phyloP scores from a whole-genome alignment of 805 yeast species.

The Candida patagonica region DNA sequence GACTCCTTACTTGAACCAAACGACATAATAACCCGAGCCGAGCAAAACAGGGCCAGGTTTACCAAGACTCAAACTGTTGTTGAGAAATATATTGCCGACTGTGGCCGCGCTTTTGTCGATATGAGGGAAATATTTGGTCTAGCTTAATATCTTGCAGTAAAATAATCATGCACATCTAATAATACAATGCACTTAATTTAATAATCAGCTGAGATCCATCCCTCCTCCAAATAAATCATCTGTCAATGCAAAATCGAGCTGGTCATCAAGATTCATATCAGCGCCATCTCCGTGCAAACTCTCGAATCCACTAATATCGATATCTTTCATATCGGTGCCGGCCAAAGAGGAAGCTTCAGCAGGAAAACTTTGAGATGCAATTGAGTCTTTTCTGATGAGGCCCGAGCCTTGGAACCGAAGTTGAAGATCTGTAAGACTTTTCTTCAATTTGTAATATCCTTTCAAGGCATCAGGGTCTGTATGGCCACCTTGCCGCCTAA shows the following conservation, averaged over 20 bases:
- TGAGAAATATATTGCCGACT: slow-evolving; percentile 61
- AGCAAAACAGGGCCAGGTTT: slow-evolving; percentile 64
- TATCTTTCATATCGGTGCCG: too few relatives aligned
- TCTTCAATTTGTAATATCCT: neutral
- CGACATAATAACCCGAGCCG: slow-evolving; percentile 56
- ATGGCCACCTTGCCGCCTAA: neutral
- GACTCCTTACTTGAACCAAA: slow-evolving; percentile 15
- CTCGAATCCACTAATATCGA: too few relatives aligned
- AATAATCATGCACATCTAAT: too few relatives aligned
- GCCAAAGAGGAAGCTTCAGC: too few relatives aligned
- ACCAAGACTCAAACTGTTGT: slow-evolving; percentile 47
- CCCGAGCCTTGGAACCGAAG: neutral
- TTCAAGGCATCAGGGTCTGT: neutral
- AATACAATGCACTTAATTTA: too few relatives aligned
- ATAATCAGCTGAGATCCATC: neutral
- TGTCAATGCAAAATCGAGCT: neutral
- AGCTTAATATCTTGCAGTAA: neutral
- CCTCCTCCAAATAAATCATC: slow-evolving; percentile 1
- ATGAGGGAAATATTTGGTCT: slow-evolving; percentile 60
- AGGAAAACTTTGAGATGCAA: too few relatives aligned
- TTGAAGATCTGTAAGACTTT: neutral
- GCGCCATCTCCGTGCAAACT: neutral
- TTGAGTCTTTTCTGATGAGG: neutral
- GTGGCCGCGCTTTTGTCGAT: slow-evolving; percentile 85
- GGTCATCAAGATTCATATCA: neutral